Percentiles rank a stretch among this genome's conserved stretches.
These are phyloP conservation scores for Plasmodium adleri DNA, from an alignment of 169 alveolate species.

Conservation along the genomic window DNA sequence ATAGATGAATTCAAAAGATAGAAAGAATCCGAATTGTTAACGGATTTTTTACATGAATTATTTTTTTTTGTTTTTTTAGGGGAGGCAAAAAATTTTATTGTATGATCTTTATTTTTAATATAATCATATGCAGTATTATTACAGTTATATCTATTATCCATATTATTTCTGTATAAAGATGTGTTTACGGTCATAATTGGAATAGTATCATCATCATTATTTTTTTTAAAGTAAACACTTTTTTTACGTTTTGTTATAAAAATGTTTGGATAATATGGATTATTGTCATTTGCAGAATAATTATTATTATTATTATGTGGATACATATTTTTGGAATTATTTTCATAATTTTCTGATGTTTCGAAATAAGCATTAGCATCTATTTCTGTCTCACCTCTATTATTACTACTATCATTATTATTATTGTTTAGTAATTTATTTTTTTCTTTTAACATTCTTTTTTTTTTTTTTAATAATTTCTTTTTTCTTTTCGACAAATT, in stretches of 20 bases:
- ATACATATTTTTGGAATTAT: slow-evolving; percentile 4
- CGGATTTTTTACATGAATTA: slow-evolving; percentile 55
- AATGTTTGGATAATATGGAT: slow-evolving; percentile 38
- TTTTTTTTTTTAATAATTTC: slow-evolving; percentile 42
- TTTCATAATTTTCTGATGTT: slow-evolving; percentile 3
- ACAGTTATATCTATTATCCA: slow-evolving; percentile 74
- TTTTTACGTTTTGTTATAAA: slow-evolving; percentile 59
- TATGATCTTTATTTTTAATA: slow-evolving; percentile 72
- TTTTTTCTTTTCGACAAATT: slow-evolving; percentile 48
- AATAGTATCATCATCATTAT: slow-evolving; percentile 49
- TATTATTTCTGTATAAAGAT: slow-evolving; percentile 63
- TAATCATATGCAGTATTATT: slow-evolving; percentile 71
- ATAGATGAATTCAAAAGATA: slow-evolving; percentile 56
- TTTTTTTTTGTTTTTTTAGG: slow-evolving; percentile 69
- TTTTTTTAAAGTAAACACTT: slow-evolving; percentile 27
- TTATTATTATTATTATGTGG: slow-evolving; percentile 9
- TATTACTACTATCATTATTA: not conserved
- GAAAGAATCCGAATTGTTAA: slow-evolving; percentile 57
- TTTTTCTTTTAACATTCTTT: slow-evolving; percentile 42
- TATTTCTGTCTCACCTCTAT: not conserved
- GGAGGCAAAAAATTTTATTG: slow-evolving; percentile 75
- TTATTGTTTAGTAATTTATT: slow-evolving; percentile 8
- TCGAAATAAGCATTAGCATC: not conserved
- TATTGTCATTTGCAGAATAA: slow-evolving; percentile 16
- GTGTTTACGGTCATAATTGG: slow-evolving; percentile 75